Evolutionary conservation across 176 grass and related monocot genomes (phyloP).

Genomic region (Oryza longistaminata): DNA sequence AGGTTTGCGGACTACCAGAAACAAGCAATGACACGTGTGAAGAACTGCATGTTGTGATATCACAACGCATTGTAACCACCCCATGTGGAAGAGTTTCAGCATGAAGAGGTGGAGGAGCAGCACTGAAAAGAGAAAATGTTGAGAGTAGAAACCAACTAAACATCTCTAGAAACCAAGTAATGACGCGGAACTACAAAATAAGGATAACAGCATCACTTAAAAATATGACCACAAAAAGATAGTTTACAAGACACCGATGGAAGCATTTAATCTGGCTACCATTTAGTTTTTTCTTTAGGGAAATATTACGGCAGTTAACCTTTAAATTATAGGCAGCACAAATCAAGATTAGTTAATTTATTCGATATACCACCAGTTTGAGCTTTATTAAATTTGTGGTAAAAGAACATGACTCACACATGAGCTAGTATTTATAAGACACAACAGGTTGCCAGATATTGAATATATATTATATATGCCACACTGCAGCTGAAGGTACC

Average conservation of each 20-base stretch:
- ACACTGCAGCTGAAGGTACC: conserved; percentile 39
- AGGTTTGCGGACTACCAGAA: conserved; percentile 58
- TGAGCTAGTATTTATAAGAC: background rate
- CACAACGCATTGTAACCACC: conserved; percentile 75
- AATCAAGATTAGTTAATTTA: background rate
- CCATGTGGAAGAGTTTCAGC: conserved; percentile 50
- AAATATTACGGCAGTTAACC: background rate
- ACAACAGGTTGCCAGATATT: background rate
- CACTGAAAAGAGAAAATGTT: conserved; percentile 49
- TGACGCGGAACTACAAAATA: conserved; percentile 13
- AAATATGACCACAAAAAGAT: background rate
- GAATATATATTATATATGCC: background rate
- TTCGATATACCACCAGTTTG: background rate
- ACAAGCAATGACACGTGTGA: conserved; percentile 64
- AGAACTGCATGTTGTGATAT: conserved; percentile 65
- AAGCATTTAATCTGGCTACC: no score
- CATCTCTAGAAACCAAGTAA: conserved; percentile 11
- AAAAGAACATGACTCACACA: background rate
- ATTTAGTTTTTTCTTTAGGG: background rate
- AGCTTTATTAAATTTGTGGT: background rate
- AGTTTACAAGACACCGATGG: background rate
- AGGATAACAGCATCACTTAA: background rate
- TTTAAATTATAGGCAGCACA: conserved; percentile 2
- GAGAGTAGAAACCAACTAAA: conserved; percentile 4
- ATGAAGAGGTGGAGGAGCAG: conserved; percentile 48